phyloP scores from a whole-genome alignment of 176 grass and related monocot species.

The Elymus sibiricus region DNA sequence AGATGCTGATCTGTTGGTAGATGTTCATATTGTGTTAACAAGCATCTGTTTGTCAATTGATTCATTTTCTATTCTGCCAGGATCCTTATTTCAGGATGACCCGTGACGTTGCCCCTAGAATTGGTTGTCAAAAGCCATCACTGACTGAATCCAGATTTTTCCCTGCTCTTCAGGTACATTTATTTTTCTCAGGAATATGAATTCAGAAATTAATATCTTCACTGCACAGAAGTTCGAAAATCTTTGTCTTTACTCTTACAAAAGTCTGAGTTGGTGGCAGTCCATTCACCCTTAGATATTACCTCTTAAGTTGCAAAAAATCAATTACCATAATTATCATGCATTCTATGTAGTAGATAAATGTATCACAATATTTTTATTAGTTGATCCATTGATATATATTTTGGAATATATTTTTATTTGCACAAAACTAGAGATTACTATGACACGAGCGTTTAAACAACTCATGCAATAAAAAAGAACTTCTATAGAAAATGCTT shows the following conservation, averaged over 20 bases:
- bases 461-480: too few relatives aligned
- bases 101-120: conserved; percentile 87
- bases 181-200: not conserved
- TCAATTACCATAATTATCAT: too few relatives aligned
- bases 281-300: too few relatives aligned
- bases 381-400: too few relatives aligned
- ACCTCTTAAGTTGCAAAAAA: too few relatives aligned
- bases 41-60: not conserved
- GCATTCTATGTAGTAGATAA: too few relatives aligned
- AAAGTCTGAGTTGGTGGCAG: too few relatives aligned
- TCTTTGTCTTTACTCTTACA: not conserved
- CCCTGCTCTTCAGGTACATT: conserved; percentile 83
- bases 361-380: too few relatives aligned
- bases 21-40: not conserved
- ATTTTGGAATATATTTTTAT: too few relatives aligned
- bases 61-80: conserved; percentile 30
- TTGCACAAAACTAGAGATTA: too few relatives aligned
- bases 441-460: too few relatives aligned
- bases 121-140: conserved; percentile 82
- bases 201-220: not conserved
- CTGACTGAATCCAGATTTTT: conserved; percentile 92
- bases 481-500: too few relatives aligned
- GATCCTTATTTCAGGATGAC: conserved; percentile 99
- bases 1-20: not conserved
- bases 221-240: not conserved